Percentiles rank a stretch among this genome's conserved stretches.
Conservation (phyloP, 495 filamentous ascomycete species). For the Platismatia glauca region DNA sequence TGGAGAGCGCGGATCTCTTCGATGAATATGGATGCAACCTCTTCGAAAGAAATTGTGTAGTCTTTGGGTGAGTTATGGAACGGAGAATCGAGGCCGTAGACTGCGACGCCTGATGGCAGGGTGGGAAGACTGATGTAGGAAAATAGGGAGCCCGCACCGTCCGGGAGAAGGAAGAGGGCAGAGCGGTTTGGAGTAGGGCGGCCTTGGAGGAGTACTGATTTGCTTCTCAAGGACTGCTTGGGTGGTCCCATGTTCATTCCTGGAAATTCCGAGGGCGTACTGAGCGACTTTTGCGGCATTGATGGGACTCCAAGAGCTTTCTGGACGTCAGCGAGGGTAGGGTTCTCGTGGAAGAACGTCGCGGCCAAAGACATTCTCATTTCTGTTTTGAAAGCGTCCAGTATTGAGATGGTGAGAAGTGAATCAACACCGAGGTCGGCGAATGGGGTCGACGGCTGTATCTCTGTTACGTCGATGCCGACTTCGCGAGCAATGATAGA, state of each 20-base stretch:
- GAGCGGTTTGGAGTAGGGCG: constrained; percentile 19
- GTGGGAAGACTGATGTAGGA: constrained; percentile 28
- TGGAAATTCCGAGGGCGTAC: constrained; percentile 24
- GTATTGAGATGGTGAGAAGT: constrained; percentile 39
- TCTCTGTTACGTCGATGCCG: constrained; percentile 36
- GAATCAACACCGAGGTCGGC: constrained; percentile 44
- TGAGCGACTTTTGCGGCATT: constrained; percentile 19
- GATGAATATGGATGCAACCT: constrained; percentile 50
- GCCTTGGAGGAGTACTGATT: constrained; percentile 24
- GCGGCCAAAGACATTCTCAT: constrained; percentile 27
- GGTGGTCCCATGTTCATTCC: constrained; percentile 18
- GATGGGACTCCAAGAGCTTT: constrained; percentile 38
- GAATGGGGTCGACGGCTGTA: constrained; percentile 29
- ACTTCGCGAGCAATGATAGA: constrained; percentile 36
- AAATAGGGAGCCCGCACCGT: constrained; percentile 25
- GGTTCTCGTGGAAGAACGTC: constrained; percentile 32
- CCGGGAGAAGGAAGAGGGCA: constrained; percentile 26
- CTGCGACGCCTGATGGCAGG: constrained; percentile 20
- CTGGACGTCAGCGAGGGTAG: constrained; percentile 40
- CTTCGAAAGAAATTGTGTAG: constrained; percentile 41
- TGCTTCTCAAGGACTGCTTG: constrained; percentile 24
- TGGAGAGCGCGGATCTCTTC: constrained; percentile 60
- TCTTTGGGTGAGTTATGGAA: constrained; percentile 44
- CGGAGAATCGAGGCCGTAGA: constrained; percentile 31
- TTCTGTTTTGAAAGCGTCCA: constrained; percentile 32